phyloP scores from a whole-genome alignment of 495 filamentous ascomycete species.

The Daldinia vernicosa region DNA sequence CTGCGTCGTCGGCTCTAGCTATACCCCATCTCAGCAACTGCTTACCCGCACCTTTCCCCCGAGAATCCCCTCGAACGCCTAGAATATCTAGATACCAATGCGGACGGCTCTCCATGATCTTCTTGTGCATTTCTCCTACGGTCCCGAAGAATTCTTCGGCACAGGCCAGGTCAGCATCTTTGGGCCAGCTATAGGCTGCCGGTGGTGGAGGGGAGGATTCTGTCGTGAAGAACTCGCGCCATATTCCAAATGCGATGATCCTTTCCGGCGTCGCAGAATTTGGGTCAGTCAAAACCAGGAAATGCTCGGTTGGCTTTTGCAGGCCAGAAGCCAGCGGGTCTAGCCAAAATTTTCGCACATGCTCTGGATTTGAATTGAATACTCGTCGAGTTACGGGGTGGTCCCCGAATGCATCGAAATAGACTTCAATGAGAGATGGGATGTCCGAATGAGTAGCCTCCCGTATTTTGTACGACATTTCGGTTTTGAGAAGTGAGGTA shows the following conservation, averaged over 20 bases:
- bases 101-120: constrained; percentile 46
- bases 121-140: constrained; percentile 38
- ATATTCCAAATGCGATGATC: constrained; percentile 48
- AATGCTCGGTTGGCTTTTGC: constrained; percentile 40
- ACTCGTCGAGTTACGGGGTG: constrained; percentile 34
- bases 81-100: constrained; percentile 60
- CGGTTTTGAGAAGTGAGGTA: neutral
- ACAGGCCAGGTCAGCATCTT: constrained; percentile 40
- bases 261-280: constrained; percentile 24
- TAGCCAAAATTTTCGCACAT: constrained; percentile 36
- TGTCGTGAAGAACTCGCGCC: constrained; percentile 38
- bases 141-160: constrained; percentile 46
- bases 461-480: constrained; percentile 43
- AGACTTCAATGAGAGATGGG: constrained; percentile 38
- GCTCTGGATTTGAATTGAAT: constrained; percentile 17
- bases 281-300: constrained; percentile 37
- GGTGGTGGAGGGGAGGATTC: neutral
- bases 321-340: constrained; percentile 31
- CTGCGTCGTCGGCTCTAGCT: constrained; percentile 58
- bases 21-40: constrained; percentile 61
- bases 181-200: constrained; percentile 40
- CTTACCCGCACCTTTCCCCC: constrained; percentile 61
- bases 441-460: constrained; percentile 39
- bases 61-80: constrained; percentile 55
- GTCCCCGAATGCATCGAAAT: constrained; percentile 43